Base-by-base conservation (phyloP, 768 basidiomycete species). In the Leccinum variicolor region DNA sequence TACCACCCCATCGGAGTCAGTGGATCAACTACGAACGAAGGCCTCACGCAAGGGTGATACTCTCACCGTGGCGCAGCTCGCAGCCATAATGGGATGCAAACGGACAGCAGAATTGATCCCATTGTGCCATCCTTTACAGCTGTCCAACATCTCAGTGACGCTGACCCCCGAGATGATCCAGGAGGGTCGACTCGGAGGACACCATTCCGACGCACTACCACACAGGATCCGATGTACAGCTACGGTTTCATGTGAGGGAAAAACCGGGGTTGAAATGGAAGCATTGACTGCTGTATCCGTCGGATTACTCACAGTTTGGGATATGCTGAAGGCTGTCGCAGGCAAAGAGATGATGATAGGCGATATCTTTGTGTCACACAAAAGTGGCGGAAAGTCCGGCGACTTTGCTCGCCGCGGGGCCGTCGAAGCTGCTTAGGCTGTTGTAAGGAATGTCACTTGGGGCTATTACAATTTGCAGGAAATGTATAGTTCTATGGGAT, bases 261-360 rank as follows among this genome's bases (percentile, higher is more conserved):
- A 85, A 70, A 92, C 92, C 14, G 90, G 94, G 5, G 90, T 94
- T 19, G 92, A 94, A 76, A 94, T 98, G 89, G 95, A 97, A 74
- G 94, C 93, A 23, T 69, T 95, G 55, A 90, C 87, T n/a, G 87
- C 87, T 23, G 93, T 92, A 9, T 85, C 85, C 1, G 77, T 90
- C 29, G 86, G 86, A 6, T 77, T 91, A 31, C 75, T 95, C 54
- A 92, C 91, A 1, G 85, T 94, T 14, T 96, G 92, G 90, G 92
- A 94, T 67, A 94, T 96, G 93, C 80, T 94, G 29, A 94, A 95
- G 74, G 88, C 89, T 5, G 86, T 92, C 2, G 92, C 90, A 1
- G 94, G 92, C n/a, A 81, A 82, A 68, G 89, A 91, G 56, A 94
- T 96, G 90, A 74, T 82, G 57, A 90, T 97, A 34, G 77, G 83